Evolutionary conservation across 2,329 filamentous ascomycete species (phyloP), one percentile per base, ranked within the genome.

Genomic region (Exophiala oligosperma): DNA sequence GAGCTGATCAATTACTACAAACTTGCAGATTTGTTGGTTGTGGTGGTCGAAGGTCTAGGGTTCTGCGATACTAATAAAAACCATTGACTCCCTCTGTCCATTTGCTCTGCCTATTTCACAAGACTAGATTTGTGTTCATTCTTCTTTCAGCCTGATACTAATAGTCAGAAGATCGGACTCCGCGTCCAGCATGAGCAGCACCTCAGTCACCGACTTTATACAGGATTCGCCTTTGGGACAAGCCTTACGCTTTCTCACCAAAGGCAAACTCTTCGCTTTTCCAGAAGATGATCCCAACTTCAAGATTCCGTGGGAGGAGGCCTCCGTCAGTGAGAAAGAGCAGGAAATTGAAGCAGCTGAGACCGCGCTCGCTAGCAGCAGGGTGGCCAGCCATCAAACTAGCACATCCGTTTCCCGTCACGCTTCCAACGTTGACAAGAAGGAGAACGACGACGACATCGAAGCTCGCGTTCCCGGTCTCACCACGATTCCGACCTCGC

Each of bases 141-240:
- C 32, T 35, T 35, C 9, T 11, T 9, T 35, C 32, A 9, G 26
- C 17, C 17, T 17, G 17, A 17, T 17, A 17, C 17, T 17, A 17
- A 17, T 28, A 28, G 32, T 6, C 32, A 35, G 3, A 24, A 8
- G 5, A 24, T 26, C 43, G 7, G 11, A 28, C 17, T 28, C 2
- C 2, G 7, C 26, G 3, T 26, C 35, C 38, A 50, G 41, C 21
- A 61, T 61, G 59, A 44, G 43, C 24, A 54, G 44, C 4, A 17
- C 17, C 17, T 32, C 56, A 35, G 38, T 61, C 32, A 43, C 49
- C 38, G 56, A 56, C 14, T 26, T 60, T 11, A 53, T 65, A 21
- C 72, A 77, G 50, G 78, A 80, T 52, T 74, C 78, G 14, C 71
- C 75, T 17, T 73, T 80, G 48, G 78, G 78, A 47, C 77, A 79